A percentile compares a stretch with the other conserved stretches of the same genome.
Evolutionary conservation across 306 rosid species (phyloP).

Genomic region (Quercus bicolor): DNA sequence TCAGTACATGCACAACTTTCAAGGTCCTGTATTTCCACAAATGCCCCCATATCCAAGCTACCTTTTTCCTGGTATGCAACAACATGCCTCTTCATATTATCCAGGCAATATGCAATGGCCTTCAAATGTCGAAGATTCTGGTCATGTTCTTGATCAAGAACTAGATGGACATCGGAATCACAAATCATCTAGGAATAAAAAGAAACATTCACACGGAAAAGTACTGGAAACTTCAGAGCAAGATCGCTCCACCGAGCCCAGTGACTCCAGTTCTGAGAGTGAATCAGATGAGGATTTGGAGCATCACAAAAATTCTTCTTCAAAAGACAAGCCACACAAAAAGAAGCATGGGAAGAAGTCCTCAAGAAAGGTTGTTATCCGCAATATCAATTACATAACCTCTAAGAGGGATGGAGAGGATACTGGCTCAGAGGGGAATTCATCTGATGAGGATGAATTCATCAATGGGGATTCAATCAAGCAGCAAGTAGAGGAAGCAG

Average conservation of each 20-base stretch:
- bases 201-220: slow-evolving; percentile 54
- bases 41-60: slow-evolving; percentile 85
- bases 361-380: slow-evolving; percentile 88
- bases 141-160: slow-evolving; percentile 48
- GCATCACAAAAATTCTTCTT: slow-evolving; percentile 45
- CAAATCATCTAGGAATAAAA: slow-evolving; percentile 61
- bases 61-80: slow-evolving; percentile 81
- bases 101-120: slow-evolving; percentile 90
- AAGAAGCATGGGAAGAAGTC: slow-evolving; percentile 70
- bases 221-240: slow-evolving; percentile 49
- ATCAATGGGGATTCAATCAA: slow-evolving; percentile 73
- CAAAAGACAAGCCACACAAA: slow-evolving; percentile 32
- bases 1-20: slow-evolving; percentile 79
- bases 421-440: slow-evolving; percentile 57
- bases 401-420: slow-evolving; percentile 78
- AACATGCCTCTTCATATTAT: slow-evolving; percentile 59
- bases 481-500: slow-evolving; percentile 84
- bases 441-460: slow-evolving; percentile 60
- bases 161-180: slow-evolving; percentile 32
- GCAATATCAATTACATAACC: slow-evolving; percentile 92
- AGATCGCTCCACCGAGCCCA: slow-evolving; percentile 44
- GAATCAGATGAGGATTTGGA: slow-evolving; percentile 48
- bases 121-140: slow-evolving; percentile 58
- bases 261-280: slow-evolving; percentile 64
- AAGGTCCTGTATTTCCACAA: slow-evolving; percentile 71